Conservation (phyloP, 2,329 filamentous ascomycete species). For the Talaromyces verruculosus region DNA sequence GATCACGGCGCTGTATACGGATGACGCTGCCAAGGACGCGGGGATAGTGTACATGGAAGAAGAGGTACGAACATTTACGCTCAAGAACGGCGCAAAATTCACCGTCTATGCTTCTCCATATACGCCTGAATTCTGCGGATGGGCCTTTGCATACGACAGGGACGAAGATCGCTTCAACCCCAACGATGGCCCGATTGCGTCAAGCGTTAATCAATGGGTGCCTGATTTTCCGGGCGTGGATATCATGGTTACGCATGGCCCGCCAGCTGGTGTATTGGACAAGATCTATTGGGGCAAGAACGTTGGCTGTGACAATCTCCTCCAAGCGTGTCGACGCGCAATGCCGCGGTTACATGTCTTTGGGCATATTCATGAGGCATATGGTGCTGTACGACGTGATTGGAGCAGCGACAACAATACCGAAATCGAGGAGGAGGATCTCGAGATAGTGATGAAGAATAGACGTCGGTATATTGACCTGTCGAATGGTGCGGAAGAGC, state of each 20-base stretch:
- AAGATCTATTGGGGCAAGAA: conserved; percentile 29
- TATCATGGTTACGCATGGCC: conserved; percentile 63
- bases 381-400: conserved; percentile 45
- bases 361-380: conserved; percentile 62
- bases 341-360: conserved; percentile 60
- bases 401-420: conserved; percentile 19
- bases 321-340: conserved; percentile 52
- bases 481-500: conserved; percentile 29
- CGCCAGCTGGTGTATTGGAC: conserved; percentile 55
- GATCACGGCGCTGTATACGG: conserved; percentile 51
- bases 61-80: conserved; percentile 48
- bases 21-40: conserved; percentile 43
- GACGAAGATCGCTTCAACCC: conserved; percentile 55
- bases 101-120: conserved; percentile 55
- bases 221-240: conserved; percentile 51
- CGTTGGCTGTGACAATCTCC: conserved; percentile 58
- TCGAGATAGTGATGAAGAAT: conserved; percentile 33
- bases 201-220: conserved; percentile 26
- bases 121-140: conserved; percentile 57
- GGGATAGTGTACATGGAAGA: conserved; percentile 59
- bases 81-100: conserved; percentile 50
- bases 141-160: conserved; percentile 57
- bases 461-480: conserved; percentile 38
- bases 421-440: conserved; percentile 23
- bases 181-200: conserved; percentile 25